Evolutionary conservation across 345 rosid species (phyloP).

Genomic region (Citrus reticulata): DNA sequence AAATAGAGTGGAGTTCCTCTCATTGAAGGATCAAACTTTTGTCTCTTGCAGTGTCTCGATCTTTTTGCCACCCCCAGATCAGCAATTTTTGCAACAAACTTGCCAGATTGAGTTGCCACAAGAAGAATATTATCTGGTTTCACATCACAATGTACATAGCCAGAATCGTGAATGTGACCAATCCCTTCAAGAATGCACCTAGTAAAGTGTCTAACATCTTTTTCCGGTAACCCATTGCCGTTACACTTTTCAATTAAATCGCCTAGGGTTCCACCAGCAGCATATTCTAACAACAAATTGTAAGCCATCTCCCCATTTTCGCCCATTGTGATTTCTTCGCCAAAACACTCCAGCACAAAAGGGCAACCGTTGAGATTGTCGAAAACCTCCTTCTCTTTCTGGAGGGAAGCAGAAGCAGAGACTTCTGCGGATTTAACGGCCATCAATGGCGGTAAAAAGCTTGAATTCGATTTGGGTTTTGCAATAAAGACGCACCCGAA

Average conservation of each 20-base stretch:
- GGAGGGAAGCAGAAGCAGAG: constrained; percentile 21
- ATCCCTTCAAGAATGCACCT: constrained; percentile 37
- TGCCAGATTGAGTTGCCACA: background rate
- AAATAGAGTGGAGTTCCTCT: constrained; percentile 38
- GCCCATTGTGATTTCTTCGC: constrained; percentile 17
- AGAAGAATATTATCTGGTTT: constrained; percentile 39
- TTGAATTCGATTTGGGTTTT: constrained; percentile 3
- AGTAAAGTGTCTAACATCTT: constrained; percentile 25
- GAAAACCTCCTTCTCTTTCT: constrained; percentile 37
- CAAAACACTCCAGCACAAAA: constrained; percentile 31
- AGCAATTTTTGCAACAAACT: constrained; percentile 22
- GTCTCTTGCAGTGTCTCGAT: constrained; percentile 12
- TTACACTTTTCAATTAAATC: constrained; percentile 8
- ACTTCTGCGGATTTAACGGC: constrained; percentile 31
- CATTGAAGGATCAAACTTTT: background rate
- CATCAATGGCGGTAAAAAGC: constrained; percentile 15
- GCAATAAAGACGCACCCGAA: constrained; percentile 27
- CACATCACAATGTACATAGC: constrained; percentile 39
- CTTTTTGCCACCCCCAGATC: constrained; percentile 42
- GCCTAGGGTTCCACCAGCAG: constrained; percentile 36
- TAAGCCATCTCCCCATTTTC: constrained; percentile 22
- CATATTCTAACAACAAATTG: constrained; percentile 39
- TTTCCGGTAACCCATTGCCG: constrained; percentile 28
- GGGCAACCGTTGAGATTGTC: constrained; percentile 20
- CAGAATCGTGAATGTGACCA: constrained; percentile 21